phyloP scores from a whole-genome alignment of 2,329 filamentous ascomycete genomes.

The Triangularia setosa region DNA sequence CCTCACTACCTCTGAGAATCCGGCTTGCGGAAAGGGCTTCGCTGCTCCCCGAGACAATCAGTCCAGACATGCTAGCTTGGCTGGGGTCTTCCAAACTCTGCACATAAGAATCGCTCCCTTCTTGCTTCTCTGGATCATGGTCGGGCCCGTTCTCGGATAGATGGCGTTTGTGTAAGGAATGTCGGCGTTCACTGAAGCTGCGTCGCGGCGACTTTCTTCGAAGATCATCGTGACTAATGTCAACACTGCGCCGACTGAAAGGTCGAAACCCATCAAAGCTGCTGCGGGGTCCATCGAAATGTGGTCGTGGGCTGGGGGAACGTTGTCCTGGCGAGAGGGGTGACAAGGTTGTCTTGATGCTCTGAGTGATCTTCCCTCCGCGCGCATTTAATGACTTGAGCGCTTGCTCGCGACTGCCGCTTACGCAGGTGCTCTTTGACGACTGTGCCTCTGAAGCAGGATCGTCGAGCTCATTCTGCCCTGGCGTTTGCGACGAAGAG shows the following conservation, averaged over 20 bases:
- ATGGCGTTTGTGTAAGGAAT: constrained; percentile 48
- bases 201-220: constrained; percentile 46
- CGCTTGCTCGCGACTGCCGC: constrained; percentile 12
- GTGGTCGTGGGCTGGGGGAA: constrained; percentile 52
- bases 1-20: constrained; percentile 80
- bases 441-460: constrained; percentile 15
- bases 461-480: constrained; percentile 21
- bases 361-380: constrained; percentile 47
- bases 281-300: constrained; percentile 47
- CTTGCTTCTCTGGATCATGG: constrained; percentile 46
- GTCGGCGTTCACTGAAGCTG: constrained; percentile 59
- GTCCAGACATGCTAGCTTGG: constrained; percentile 57
- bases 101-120: constrained; percentile 70
- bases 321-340: constrained; percentile 44
- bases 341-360: constrained; percentile 59
- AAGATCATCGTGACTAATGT: constrained; percentile 41
- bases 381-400: constrained; percentile 17
- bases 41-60: constrained; percentile 62
- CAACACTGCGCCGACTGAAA: constrained; percentile 48
- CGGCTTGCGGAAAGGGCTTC: constrained; percentile 87
- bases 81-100: constrained; percentile 70
- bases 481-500: constrained; percentile 45
- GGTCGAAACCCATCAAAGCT: constrained; percentile 53
- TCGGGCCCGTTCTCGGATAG: constrained; percentile 42
- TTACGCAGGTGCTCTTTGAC: constrained; percentile 19